These are phyloP conservation scores for Schizonepeta tenuifolia DNA, from an alignment of 257 asterid genomes.

Conservation along the genomic window DNA sequence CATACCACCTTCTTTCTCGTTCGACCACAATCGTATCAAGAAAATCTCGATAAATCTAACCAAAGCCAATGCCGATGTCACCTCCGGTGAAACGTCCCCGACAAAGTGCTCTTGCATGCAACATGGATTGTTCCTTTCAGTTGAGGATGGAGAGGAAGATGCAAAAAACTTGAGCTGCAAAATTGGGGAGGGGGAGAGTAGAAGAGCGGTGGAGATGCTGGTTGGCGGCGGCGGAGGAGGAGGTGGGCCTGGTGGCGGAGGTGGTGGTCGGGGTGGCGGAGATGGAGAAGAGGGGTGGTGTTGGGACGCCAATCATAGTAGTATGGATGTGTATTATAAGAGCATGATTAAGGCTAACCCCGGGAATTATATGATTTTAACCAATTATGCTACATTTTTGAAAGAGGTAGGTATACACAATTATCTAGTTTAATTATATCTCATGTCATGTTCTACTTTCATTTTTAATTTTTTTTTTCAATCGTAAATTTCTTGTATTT, in stretches of 20 bases:
- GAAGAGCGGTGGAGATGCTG: slow-evolving; percentile 15
- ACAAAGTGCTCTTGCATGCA: slow-evolving; percentile 30
- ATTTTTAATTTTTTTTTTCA: too few species aligned
- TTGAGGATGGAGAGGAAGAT: slow-evolving; percentile 20
- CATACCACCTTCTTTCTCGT: background rate
- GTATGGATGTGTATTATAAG: slow-evolving; percentile 46
- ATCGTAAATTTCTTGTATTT: too few species aligned
- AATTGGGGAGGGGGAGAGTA: background rate
- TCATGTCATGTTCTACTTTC: too few species aligned
- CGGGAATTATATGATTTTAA: slow-evolving; percentile 45
- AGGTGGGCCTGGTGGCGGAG: slow-evolving; percentile 28
- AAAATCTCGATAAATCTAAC: slow-evolving; percentile 28
- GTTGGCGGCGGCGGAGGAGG: slow-evolving; percentile 24
- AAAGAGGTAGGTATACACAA: too few species aligned
- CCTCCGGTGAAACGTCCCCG: background rate
- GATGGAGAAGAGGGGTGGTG: slow-evolving; percentile 23
- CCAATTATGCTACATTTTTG: slow-evolving; percentile 63
- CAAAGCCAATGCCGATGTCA: slow-evolving; percentile 29
- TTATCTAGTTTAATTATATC: too few species aligned
- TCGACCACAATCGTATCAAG: background rate
- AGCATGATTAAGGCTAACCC: slow-evolving; percentile 55
- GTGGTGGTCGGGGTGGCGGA: slow-evolving; percentile 26
- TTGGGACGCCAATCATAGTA: slow-evolving; percentile 36
- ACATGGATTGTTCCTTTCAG: slow-evolving; percentile 6
- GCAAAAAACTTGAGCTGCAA: background rate